phyloP scores from a whole-genome alignment of 2,329 filamentous ascomycete genomes.

The Paraphoma sp. region DNA sequence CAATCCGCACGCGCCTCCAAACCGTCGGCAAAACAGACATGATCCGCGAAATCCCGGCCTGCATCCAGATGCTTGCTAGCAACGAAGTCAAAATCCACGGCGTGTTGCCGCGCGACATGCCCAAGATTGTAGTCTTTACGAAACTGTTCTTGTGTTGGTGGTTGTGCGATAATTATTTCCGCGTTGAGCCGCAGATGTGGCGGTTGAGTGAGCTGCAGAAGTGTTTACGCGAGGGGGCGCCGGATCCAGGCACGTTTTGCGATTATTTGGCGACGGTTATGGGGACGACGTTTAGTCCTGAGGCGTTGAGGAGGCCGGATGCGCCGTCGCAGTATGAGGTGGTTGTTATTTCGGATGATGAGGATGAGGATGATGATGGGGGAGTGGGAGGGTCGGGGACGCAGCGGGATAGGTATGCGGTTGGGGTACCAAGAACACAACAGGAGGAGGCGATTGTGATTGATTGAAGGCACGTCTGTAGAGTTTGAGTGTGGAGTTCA shows the following conservation, averaged over 20 bases:
- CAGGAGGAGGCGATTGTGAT: too few relatives aligned
- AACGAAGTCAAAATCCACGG: constrained; percentile 31
- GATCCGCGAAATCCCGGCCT: constrained; percentile 30
- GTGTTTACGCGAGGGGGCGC: constrained; percentile 13
- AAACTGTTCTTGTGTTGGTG: constrained; percentile 47
- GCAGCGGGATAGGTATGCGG: too few relatives aligned
- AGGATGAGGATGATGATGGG: constrained; percentile 9
- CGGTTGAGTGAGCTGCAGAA: constrained; percentile 24
- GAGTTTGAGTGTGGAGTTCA: too few relatives aligned
- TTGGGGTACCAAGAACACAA: too few relatives aligned
- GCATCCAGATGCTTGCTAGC: constrained; percentile 28
- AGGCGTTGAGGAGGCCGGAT: constrained; percentile 25
- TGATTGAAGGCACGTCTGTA: too few relatives aligned
- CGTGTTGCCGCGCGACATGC: constrained; percentile 29
- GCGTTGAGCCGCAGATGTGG: constrained; percentile 5
- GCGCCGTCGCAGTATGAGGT: constrained; percentile 35
- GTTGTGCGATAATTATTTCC: constrained; percentile 30
- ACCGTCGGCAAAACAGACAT: constrained; percentile 25
- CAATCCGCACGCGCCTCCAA: constrained; percentile 26
- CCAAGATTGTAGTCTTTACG: constrained; percentile 32
- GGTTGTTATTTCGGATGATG: constrained; percentile 38
- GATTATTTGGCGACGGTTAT: constrained; percentile 33
- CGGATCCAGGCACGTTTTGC: constrained; percentile 28
- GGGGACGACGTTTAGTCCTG: constrained; percentile 30
- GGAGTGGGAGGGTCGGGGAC: too few relatives aligned